phyloP scores from a whole-genome alignment of 257 asterid species.

The Henckelia pumila region DNA sequence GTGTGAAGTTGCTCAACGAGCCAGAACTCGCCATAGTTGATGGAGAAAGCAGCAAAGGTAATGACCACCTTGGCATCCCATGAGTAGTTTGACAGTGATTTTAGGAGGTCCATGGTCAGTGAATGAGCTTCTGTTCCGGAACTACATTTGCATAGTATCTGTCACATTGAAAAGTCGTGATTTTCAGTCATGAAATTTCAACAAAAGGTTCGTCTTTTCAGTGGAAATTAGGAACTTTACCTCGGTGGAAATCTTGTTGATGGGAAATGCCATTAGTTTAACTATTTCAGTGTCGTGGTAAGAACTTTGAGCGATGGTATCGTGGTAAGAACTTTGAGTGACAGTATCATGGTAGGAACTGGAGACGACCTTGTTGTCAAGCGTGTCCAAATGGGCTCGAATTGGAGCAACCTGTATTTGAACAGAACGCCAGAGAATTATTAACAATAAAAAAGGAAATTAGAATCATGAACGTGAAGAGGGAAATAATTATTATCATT shows the following conservation, averaged over 20 bases:
- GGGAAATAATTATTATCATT: neutral
- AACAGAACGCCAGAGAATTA: neutral
- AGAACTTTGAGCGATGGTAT: constrained; percentile 22
- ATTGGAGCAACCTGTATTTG: constrained; percentile 30
- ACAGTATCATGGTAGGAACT: constrained; percentile 24
- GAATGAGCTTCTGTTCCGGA: constrained; percentile 50
- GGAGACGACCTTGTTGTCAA: constrained; percentile 29
- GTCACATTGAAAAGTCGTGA: constrained; percentile 9
- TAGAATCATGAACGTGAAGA: neutral
- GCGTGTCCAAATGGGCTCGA: constrained; percentile 30
- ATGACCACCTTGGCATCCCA: constrained; percentile 71
- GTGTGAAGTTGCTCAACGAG: constrained; percentile 48
- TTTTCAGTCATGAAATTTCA: neutral
- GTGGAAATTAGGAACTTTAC: constrained; percentile 30
- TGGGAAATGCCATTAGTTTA: constrained; percentile 55
- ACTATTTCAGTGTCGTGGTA: constrained; percentile 50
- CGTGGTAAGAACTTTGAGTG: constrained; percentile 23
- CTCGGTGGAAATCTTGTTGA: constrained; percentile 66
- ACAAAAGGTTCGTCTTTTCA: neutral
- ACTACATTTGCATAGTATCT: constrained; percentile 49
- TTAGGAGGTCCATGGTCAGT: constrained; percentile 46
- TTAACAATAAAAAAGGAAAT: neutral
- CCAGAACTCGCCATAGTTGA: constrained; percentile 73
- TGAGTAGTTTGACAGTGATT: constrained; percentile 38
- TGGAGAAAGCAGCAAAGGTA: constrained; percentile 49